phyloP scores from a whole-genome alignment of 371 early-diverging fungal species.

The Phascolomyces articulosus region DNA sequence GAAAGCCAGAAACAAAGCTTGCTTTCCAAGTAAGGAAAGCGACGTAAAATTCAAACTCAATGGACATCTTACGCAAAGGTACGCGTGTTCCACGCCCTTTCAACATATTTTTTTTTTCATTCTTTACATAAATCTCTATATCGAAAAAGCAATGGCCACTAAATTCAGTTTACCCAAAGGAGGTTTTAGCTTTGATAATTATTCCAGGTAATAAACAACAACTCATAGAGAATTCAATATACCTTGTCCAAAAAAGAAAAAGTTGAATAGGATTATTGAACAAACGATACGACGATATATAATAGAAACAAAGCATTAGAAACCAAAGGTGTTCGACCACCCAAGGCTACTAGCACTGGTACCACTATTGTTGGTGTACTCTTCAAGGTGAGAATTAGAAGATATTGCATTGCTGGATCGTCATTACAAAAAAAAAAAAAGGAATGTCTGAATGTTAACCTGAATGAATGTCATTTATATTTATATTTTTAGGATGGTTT shows the following conservation, averaged over 20 bases:
- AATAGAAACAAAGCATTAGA: conserved; percentile 79
- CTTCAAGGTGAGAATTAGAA: conserved; percentile 83
- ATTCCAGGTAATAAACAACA: conserved; percentile 77
- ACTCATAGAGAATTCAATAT: no score
- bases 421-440: not conserved
- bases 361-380: conserved; percentile 97
- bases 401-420: no score
- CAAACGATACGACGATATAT: not conserved
- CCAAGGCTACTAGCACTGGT: conserved; percentile 96
- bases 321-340: conserved; percentile 78
- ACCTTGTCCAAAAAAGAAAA: no score
- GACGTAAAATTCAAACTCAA: not conserved
- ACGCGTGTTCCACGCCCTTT: not conserved
- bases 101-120: not conserved
- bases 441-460: not conserved
- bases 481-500: conserved; percentile 81
- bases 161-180: conserved; percentile 50
- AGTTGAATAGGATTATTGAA: no score
- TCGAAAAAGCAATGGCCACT: conserved; percentile 27
- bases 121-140: no score
- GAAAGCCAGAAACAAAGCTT: no score
- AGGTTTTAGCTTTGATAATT: conserved; percentile 89
- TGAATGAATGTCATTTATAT: not conserved
- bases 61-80: not conserved
- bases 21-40: not conserved